These are phyloP conservation scores for Pseudocercospora vitis DNA, from an alignment of 2,329 filamentous ascomycete species.

Conservation along the genomic window DNA sequence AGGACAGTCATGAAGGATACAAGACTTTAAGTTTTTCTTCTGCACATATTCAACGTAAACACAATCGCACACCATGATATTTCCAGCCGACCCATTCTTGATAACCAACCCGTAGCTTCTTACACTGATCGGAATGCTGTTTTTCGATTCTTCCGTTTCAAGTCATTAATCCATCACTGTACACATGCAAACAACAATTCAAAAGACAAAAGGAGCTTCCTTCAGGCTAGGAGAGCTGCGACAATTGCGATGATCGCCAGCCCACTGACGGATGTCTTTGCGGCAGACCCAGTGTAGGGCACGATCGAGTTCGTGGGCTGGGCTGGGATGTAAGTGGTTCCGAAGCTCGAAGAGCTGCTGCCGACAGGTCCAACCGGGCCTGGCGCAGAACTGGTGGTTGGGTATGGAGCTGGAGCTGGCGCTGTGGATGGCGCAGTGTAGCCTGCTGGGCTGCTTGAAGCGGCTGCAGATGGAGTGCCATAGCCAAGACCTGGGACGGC, in stretches of 20 bases:
- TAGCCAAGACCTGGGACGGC: conserved; percentile 25
- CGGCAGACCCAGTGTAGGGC: conserved; percentile 12
- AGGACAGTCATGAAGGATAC: conserved; percentile 8
- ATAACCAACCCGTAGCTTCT: conserved; percentile 1
- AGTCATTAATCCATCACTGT: conserved; percentile 13
- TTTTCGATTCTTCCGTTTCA: conserved; percentile 8
- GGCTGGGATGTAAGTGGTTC: conserved; percentile 15
- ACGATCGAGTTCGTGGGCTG: conserved; percentile 6
- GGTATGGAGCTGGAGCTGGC: conserved; percentile 18
- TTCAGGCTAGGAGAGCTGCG: conserved; percentile 4
- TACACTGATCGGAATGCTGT: conserved; percentile 9
- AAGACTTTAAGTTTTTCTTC: not conserved
- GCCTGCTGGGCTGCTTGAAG: conserved; percentile 5
- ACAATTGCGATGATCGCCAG: not conserved
- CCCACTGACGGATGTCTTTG: not conserved
- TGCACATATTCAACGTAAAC: not conserved
- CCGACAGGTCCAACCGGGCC: conserved; percentile 18
- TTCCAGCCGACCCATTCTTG: conserved; percentile 4
- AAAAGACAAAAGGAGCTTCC: not conserved
- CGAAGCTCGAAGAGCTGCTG: conserved; percentile 4
- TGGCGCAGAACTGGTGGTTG: conserved; percentile 13
- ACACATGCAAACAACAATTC: not conserved
- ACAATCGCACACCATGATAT: conserved; percentile 4
- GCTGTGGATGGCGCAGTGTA: conserved; percentile 7
- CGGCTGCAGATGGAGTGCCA: conserved; percentile 15